phyloP scores from a whole-genome alignment of 768 basidiomycete genomes.

The Dendrothele bispora region DNA sequence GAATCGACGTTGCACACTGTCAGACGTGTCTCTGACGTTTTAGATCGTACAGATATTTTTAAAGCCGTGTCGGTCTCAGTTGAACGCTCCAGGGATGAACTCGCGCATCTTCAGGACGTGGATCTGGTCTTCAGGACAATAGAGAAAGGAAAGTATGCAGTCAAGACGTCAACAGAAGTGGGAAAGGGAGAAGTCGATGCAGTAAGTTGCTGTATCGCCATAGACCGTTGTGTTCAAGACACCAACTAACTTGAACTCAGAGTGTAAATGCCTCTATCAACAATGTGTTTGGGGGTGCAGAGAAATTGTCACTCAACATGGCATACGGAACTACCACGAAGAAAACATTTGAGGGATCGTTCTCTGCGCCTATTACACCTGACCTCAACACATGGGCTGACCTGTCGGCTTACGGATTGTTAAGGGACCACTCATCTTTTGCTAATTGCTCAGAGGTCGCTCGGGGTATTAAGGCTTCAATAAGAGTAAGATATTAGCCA shows the following conservation, averaged over 20 bases:
- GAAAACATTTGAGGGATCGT: conserved; percentile 73
- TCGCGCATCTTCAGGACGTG: conserved; percentile 61
- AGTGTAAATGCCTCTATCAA: conserved; percentile 78
- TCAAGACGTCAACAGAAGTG: conserved; percentile 86
- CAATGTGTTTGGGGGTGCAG: conserved; percentile 91
- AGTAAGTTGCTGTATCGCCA: conserved; percentile 47
- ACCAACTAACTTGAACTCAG: conserved; percentile 28
- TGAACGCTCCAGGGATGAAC: conserved; percentile 52
- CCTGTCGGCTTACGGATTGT: conserved; percentile 67
- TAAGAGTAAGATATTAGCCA: conserved; percentile 73
- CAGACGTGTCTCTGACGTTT: conserved; percentile 59
- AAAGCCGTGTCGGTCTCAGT: conserved; percentile 61
- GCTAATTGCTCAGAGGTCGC: conserved; percentile 70
- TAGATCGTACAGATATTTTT: conserved; percentile 81
- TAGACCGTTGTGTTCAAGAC: too few species aligned
- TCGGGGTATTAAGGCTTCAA: conserved; percentile 61
- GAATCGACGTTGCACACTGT: conserved; percentile 71
- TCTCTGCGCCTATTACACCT: conserved; percentile 56
- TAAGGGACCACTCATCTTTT: conserved; percentile 78
- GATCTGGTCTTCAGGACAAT: conserved; percentile 78
- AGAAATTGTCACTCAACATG: conserved; percentile 79
- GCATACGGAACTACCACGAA: conserved; percentile 87
- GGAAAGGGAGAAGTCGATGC: conserved; percentile 93
- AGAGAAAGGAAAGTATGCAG: conserved; percentile 73
- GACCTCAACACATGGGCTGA: conserved; percentile 70